phyloP scores from a whole-genome alignment of 2,329 filamentous ascomycete genomes.

The Thermoascus crustaceus region DNA sequence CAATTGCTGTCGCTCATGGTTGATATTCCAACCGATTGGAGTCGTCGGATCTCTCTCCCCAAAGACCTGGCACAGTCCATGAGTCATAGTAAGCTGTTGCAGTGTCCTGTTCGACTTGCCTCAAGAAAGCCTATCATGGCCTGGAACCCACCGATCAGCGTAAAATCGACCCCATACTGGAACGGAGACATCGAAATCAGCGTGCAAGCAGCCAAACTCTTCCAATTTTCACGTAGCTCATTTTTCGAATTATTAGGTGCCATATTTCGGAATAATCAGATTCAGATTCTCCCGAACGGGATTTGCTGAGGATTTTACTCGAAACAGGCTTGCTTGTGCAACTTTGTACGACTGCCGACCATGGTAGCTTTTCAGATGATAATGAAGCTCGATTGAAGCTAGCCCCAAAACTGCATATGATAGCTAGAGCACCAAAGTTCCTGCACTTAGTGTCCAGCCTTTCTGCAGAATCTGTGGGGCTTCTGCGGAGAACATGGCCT shows the following conservation, averaged over 20 bases:
- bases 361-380: background rate
- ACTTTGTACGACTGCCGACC: background rate
- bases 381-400: background rate
- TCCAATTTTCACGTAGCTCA: conserved; percentile 14
- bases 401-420: too few species aligned
- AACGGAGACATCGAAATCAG: conserved; percentile 26
- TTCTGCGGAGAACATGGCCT: background rate
- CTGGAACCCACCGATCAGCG: conserved; percentile 24
- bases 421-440: background rate
- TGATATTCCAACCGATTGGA: conserved; percentile 27
- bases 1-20: conserved; percentile 35
- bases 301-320: too few species aligned
- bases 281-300: background rate
- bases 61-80: conserved; percentile 15
- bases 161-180: conserved; percentile 24
- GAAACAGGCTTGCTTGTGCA: too few species aligned
- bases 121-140: conserved; percentile 24
- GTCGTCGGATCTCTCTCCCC: conserved; percentile 14
- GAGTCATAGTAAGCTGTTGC: conserved; percentile 1
- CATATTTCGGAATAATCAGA: too few species aligned
- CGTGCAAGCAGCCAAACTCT: conserved; percentile 16
- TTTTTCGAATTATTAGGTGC: conserved; percentile 4
- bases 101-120: conserved; percentile 4
- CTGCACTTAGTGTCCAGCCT: too few species aligned
- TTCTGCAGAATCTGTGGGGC: background rate